phyloP scores from a whole-genome alignment of 192 early-diverging fungal genomes.

The Linnemannia schmuckeri region DNA sequence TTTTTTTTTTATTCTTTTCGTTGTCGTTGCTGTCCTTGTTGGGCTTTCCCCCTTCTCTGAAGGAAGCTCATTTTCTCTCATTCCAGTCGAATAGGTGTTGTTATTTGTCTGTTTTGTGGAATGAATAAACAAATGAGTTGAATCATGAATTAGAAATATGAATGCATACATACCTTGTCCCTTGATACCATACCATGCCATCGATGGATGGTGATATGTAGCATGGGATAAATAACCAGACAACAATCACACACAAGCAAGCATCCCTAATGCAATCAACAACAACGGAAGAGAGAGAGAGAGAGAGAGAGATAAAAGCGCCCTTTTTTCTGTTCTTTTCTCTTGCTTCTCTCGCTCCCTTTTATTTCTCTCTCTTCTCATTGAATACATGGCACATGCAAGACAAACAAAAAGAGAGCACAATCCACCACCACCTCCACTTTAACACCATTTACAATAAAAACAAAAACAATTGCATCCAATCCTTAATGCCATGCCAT shows the following conservation, averaged over 20 bases:
- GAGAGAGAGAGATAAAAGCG: not conserved
- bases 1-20: not conserved
- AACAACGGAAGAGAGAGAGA: not conserved
- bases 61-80: not conserved
- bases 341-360: too few species aligned
- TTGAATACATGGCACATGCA: not conserved
- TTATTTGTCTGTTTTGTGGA: not conserved
- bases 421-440: too few species aligned
- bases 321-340: not conserved
- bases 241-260: not conserved
- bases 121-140: not conserved
- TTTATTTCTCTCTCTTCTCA: not conserved
- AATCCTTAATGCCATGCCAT: not conserved
- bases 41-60: not conserved
- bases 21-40: not conserved
- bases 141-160: not conserved
- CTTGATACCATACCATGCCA: not conserved
- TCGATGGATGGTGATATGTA: not conserved
- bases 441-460: not conserved
- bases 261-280: constrained; percentile 5
- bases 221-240: not conserved
- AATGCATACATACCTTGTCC: not conserved
- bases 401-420: not conserved
- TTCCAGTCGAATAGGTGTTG: not conserved
- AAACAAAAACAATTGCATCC: not conserved